A percentile compares a stretch with the other conserved stretches of the same genome.
Conservation (phyloP, 2,329 filamentous ascomycete genomes). For the Colletotrichum sp. region DNA sequence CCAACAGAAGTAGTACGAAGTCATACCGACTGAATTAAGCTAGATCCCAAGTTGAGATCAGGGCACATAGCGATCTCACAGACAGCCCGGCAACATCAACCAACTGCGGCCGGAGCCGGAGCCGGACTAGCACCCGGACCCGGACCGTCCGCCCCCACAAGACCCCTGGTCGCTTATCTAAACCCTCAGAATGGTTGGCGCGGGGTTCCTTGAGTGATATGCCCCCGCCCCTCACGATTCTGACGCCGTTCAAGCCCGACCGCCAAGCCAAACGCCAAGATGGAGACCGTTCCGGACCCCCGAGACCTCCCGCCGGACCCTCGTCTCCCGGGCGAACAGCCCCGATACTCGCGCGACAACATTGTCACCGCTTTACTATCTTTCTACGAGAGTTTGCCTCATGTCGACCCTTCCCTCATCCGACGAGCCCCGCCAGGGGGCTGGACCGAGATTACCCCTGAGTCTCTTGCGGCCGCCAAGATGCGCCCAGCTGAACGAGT, state of each 20-base stretch:
- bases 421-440: not conserved
- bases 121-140: not conserved
- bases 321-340: not conserved
- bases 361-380: not conserved
- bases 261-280: not conserved
- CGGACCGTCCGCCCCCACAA: not conserved
- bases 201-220: not conserved
- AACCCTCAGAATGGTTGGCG: not conserved
- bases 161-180: not conserved
- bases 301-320: not conserved
- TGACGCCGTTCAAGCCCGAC: not conserved
- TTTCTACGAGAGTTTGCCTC: not conserved
- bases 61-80: not conserved
- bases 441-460: not conserved
- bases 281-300: not conserved
- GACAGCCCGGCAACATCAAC: not conserved
- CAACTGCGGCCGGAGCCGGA: not conserved
- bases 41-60: fast-evolving
- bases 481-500: not conserved
- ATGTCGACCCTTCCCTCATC: not conserved
- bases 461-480: not conserved
- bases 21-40: not conserved
- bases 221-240: not conserved
- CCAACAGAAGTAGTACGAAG: not conserved
- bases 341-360: not conserved